These are phyloP conservation scores for Pseudogymnoascus sp. DNA, from an alignment of 2,329 filamentous ascomycete species.

Conservation along the genomic window DNA sequence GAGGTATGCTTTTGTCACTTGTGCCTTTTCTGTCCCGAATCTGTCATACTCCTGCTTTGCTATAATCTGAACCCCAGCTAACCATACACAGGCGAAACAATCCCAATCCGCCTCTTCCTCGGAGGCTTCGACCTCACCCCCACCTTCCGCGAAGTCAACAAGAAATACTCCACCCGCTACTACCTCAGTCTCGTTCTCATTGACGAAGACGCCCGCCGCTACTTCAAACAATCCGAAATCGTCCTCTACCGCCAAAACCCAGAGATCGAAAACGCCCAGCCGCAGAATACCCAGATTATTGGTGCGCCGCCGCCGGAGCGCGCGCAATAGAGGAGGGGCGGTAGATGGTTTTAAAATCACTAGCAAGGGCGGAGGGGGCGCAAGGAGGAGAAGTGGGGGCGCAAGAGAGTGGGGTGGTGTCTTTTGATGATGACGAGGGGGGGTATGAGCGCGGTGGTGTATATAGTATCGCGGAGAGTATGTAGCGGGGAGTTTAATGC, in stretches of 20 bases:
- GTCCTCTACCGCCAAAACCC: conserved; percentile 82
- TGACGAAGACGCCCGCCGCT: conserved; percentile 91
- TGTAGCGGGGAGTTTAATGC: conserved; percentile 5
- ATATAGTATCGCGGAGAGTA: neutral
- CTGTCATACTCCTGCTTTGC: neutral
- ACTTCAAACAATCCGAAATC: conserved; percentile 99
- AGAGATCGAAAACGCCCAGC: conserved; percentile 37
- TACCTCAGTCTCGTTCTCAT: conserved; percentile 94
- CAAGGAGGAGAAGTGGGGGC: neutral
- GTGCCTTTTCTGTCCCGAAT: neutral
- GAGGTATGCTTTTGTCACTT: conserved; percentile 50
- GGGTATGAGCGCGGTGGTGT: neutral
- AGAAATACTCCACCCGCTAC: conserved; percentile 98
- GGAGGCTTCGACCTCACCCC: conserved; percentile 96
- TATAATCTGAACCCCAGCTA: neutral
- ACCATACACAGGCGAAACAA: conserved; percentile 61
- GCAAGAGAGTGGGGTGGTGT: neutral
- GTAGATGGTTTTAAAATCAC: too few relatives aligned
- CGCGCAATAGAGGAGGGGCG: conserved; percentile 16
- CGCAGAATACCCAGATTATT: conserved; percentile 26
- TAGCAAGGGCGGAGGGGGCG: neutral
- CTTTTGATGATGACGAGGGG: neutral
- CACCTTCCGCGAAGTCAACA: conserved; percentile 98
- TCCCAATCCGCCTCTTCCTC: conserved; percentile 92
- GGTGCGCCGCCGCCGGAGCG: conserved; percentile 27